A percentile compares a stretch with the other conserved stretches of the same genome.
Conservation (phyloP, 2,329 filamentous ascomycete genomes). For the Ophiobolus disseminans region DNA sequence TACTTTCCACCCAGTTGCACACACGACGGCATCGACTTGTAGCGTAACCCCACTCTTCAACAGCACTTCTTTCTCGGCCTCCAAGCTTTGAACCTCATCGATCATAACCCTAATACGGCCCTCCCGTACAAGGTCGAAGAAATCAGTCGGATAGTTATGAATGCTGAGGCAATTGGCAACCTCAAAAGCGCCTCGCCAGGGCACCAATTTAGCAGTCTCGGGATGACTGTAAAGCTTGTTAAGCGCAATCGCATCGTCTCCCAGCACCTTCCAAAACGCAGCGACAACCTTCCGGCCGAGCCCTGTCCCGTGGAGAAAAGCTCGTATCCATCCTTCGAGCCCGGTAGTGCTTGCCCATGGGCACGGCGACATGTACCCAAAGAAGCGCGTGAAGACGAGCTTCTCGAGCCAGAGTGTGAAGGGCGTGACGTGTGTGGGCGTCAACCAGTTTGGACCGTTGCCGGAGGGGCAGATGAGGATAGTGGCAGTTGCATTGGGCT, state of each 20-base stretch:
- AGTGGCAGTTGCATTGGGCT: slow-evolving; percentile 59
- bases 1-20: slow-evolving; percentile 62
- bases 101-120: slow-evolving; percentile 62
- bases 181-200: slow-evolving; percentile 54
- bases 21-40: slow-evolving; percentile 58
- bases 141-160: slow-evolving; percentile 63
- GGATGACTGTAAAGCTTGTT: slow-evolving; percentile 53
- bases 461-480: slow-evolving; percentile 64
- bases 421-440: slow-evolving; percentile 67
- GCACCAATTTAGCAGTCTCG: slow-evolving; percentile 48
- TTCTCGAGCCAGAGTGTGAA: slow-evolving; percentile 70
- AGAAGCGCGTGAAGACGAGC: slow-evolving; percentile 66
- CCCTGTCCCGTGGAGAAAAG: slow-evolving; percentile 63
- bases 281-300: slow-evolving; percentile 63
- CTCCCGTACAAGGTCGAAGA: slow-evolving; percentile 63
- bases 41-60: slow-evolving; percentile 56
- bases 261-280: slow-evolving; percentile 62
- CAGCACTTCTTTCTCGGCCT: slow-evolving; percentile 54
- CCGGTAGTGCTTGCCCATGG: slow-evolving; percentile 72
- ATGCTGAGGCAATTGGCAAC: slow-evolving; percentile 63
- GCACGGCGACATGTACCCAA: slow-evolving; percentile 77
- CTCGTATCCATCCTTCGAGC: slow-evolving; percentile 59
- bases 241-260: slow-evolving; percentile 56
- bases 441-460: slow-evolving; percentile 65
- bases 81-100: slow-evolving; percentile 60